Percentiles rank a stretch among this genome's conserved stretches.
These are phyloP conservation scores for Pseudogymnoascus sp. DNA, from an alignment of 2,329 filamentous ascomycete species.

Conservation along the genomic window DNA sequence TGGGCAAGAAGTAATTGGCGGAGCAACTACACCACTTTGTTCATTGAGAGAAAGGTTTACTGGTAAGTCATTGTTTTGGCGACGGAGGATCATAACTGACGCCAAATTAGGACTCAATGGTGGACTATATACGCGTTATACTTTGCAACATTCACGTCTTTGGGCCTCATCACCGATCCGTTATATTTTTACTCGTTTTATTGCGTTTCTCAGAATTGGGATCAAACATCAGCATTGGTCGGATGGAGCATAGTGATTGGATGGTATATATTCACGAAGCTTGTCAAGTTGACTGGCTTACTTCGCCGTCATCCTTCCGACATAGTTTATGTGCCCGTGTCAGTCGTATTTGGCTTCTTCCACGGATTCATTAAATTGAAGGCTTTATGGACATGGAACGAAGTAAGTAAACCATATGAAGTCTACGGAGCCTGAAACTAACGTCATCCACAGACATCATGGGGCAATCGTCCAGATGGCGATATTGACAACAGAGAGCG, in stretches of 20 bases:
- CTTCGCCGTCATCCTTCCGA: constrained; percentile 80
- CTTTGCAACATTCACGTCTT: constrained; percentile 83
- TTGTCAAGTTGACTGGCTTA: constrained; percentile 81
- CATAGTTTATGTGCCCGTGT: constrained; percentile 71
- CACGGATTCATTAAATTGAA: constrained; percentile 90
- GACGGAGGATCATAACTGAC: constrained; percentile 16
- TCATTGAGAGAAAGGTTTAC: constrained; percentile 77
- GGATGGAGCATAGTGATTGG: constrained; percentile 31
- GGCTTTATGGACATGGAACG: constrained; percentile 71
- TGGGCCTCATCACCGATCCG: constrained; percentile 72
- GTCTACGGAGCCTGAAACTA: constrained; percentile 14
- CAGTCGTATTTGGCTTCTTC: constrained; percentile 83
- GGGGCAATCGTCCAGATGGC: constrained; percentile 88
- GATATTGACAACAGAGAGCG: constrained; percentile 73
- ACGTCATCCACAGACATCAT: constrained; percentile 62
- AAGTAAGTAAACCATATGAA: constrained; percentile 47
- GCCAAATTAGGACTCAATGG: constrained; percentile 61
- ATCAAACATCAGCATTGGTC: constrained; percentile 35
- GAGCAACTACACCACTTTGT: constrained; percentile 86
- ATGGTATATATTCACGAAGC: constrained; percentile 85
- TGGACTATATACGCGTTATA: constrained; percentile 94
- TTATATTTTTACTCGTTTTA: constrained; percentile 62
- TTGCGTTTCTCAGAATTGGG: constrained; percentile 58
- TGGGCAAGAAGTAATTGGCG: constrained; percentile 98
- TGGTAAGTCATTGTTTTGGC: constrained; percentile 52